Conservation (phyloP, 345 rosid genomes). For the Orychophragmus violaceus region DNA sequence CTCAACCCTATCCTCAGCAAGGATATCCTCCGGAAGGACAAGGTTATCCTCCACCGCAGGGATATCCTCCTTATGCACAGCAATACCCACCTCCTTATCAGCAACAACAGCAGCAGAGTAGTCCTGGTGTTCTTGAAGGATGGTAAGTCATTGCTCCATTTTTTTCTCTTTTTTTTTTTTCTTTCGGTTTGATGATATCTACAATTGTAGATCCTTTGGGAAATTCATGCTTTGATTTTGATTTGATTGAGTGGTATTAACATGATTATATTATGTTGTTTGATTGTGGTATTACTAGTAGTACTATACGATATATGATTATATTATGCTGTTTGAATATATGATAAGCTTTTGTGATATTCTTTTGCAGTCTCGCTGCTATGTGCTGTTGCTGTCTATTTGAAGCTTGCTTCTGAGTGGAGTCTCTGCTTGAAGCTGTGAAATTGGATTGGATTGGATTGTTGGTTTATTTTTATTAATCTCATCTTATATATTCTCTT, state of each 20-base stretch:
- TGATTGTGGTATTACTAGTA: too few species aligned
- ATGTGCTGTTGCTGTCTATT: slow-evolving; percentile 29
- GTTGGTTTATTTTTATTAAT: not conserved
- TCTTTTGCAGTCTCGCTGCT: slow-evolving; percentile 43
- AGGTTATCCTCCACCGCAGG: slow-evolving; percentile 42
- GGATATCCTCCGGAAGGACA: slow-evolving; percentile 22
- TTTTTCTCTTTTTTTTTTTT: too few species aligned
- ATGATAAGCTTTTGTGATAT: not conserved
- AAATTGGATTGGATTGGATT: not conserved
- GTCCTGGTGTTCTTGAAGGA: slow-evolving; percentile 56
- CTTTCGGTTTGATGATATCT: not conserved
- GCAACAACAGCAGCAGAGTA: slow-evolving; percentile 21
- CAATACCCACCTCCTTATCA: slow-evolving; percentile 37
- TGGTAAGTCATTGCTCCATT: slow-evolving; percentile 40
- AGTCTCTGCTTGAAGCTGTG: not conserved
- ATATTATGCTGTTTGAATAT: not conserved
- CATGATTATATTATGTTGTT: not conserved
- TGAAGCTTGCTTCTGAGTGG: slow-evolving; percentile 38
- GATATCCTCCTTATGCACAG: not conserved
- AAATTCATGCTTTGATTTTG: not conserved
- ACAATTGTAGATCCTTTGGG: not conserved
- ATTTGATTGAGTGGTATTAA: not conserved
- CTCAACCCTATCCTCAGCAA: slow-evolving; percentile 1
- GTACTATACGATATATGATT: too few species aligned
- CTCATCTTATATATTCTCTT: not conserved